Base-by-base conservation (phyloP, 2,329 filamentous ascomycete species). In the Aschersonia sp. region DNA sequence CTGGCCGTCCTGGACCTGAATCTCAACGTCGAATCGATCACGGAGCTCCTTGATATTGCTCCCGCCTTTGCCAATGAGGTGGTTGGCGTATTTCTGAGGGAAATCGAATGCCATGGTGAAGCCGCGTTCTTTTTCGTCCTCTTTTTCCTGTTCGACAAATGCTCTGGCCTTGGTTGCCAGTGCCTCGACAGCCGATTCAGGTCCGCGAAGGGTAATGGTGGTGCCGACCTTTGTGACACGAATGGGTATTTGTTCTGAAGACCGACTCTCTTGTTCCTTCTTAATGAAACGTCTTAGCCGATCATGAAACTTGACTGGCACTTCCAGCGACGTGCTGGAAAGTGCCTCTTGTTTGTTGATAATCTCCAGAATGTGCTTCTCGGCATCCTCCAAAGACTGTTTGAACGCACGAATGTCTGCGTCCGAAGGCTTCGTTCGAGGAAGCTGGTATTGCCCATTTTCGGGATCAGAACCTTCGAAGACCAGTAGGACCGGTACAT, bases 1-100 rank as follows among this genome's bases (percentile, higher is more conserved):
- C 66, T 89, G 89, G 54, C 92, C 92, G 57, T 95, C 87, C 55
- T 94, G 82, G 40, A 97, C 83, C 66, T 95, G 88, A 52, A 98
- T 83, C 49, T 83, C 79, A 5, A 83, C 80, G 50, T 83, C 78
- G 50, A 81, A 83, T 52, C 76, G 76, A 52, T 83, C 80, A 44
- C 78, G 73, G 39, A 84, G 67, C 56, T 83, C 79, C 47, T 73
- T 72, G 56, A 83, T 81, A 59, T 81, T 75, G 64, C 77, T 79
- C 14, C 79, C 80, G 45, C 77, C 74, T 63, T 82, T 83, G 47
- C 80, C 81, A 57, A 83, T 81, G 2, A 84, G 76, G 61, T 94
- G 84, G 64, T 95, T 95, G 53, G 89, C 88, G 60, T 81, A 94
- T 66, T 95, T 94, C 62, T 95, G 86, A 6, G 90, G 90, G 69